Base-by-base conservation (phyloP, 129 eudicot species). In the Escallonia herrerae region DNA sequence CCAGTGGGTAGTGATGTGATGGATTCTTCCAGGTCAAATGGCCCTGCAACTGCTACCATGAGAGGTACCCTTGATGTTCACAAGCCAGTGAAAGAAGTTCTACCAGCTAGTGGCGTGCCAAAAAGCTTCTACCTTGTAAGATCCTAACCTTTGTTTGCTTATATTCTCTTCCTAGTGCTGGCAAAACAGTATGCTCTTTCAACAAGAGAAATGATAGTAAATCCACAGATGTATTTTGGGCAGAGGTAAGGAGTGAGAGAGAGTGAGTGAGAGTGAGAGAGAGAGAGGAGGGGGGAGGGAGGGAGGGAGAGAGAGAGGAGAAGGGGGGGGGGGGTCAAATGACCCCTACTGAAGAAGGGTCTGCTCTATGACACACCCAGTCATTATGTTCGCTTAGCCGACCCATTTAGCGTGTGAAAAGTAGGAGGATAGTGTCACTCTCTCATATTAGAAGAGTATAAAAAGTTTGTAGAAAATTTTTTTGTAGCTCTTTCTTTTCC, bases 41-140 rank as follows among this genome's bases (percentile, higher is more conserved):
- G 12, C 48, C 58, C 72, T 64, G 15, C 33, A 43, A 38, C 69
- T 15, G 40, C 45, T 5, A 45, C 70, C 56, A 68, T 40, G 57
- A 69, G 62, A 43, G 33, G 39, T 14, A 38, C 56, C 45, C 50
- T 60, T 13, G 64, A 54, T 67, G 40, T 63, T 39, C 9, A 57
- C 62, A 76, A 69, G 48, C 61, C 13, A 3, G 41, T 40, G 14
- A 45, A 43, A 56, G 56, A 22, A 45, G 58, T 49, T 58, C 58
- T 49, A 56, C 50, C 75, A 3, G 57, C 71, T 48, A 69, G 62
- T 22, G 64, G 71, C 15, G 60, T 70, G 48, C 50, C 43, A 37
- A 69, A 45, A 58, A 50, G 57, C 52, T 38, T 64, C 40, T 57
- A 63, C 3, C 22, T 15, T 3, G 80, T 69, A 62, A 7, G 5